Base-by-base conservation (phyloP, 129 eudicot genomes). In the Dittrichia graveolens region DNA sequence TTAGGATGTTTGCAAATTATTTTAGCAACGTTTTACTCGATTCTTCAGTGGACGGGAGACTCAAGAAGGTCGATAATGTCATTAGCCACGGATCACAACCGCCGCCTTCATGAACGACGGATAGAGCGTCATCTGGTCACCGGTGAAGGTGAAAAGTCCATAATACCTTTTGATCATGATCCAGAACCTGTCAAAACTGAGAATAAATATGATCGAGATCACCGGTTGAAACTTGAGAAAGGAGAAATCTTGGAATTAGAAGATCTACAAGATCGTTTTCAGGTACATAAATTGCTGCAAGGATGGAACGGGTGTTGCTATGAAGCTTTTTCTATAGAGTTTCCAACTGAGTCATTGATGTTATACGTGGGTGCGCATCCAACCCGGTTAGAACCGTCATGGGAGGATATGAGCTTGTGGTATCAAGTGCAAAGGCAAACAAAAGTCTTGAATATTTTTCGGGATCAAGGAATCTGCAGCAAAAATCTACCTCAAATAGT, bases 341-440 rank as follows among this genome's bases (percentile, higher is more conserved):
- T 61, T 69, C 96, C 87, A 1, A 73, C 81, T 0, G 82, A 87
- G 31, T 64, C 84, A 3, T 75, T 92, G 79, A 75, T 83, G 34
- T 67, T 92, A 69, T 82, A 89, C 18, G 81, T 85, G 37, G 98
- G 98, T 9, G 94, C 94, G 13, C 98, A 92, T 76, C 86, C 94
- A 31, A 86, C 90, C 52, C 81, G 90, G 14, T 82, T 92, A 73
- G 98, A 89, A 73, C 96, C 94, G 0, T 87, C 96, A 12, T 83
- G 88, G 89, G 98, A 92, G 55, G 96, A 89, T 77, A 92, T 92
- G 98, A 92, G 82, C 19, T 65, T 89, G 1, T 92, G 98, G 98
- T 92, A 92, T 88, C 90, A 86, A 83, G 98, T 92, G 24, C 98
- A 92, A 73, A 75, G 98, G 76, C 98, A 92, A 80, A 89, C 90